Percentiles rank a stretch among this genome's conserved stretches.
Conservation (phyloP, 176 grass and related monocot genomes). For the Bolboschoenus planiculmis region DNA sequence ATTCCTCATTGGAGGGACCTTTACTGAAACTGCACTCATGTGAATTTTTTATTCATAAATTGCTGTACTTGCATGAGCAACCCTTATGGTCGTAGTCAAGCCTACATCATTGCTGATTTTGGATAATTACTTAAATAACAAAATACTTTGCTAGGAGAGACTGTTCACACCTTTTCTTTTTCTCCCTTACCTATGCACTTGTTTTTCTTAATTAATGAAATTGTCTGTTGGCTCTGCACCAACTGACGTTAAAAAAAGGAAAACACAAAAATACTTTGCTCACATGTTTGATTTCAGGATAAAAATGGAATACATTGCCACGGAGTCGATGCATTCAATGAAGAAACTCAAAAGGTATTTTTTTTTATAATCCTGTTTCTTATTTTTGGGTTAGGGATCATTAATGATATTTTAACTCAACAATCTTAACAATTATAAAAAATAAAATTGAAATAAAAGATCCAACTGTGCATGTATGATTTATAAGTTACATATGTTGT, state of each 20-base stretch:
- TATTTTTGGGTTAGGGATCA: background rate
- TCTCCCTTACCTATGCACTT: no score
- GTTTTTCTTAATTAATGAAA: no score
- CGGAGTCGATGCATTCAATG: constrained; percentile 87
- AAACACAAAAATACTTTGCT: background rate
- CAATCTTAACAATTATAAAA: background rate
- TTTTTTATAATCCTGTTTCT: background rate
- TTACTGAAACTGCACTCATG: background rate
- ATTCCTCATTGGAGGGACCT: background rate
- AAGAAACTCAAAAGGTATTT: constrained; percentile 65
- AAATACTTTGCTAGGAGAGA: background rate
- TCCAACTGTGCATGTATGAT: background rate
- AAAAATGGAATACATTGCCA: constrained; percentile 65
- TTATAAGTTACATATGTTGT: background rate
- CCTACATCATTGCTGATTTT: background rate
- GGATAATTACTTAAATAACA: background rate
- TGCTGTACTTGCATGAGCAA: background rate
- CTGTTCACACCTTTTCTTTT: no score
- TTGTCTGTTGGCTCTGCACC: no score
- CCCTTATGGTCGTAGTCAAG: background rate
- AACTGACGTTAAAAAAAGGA: background rate
- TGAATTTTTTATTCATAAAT: background rate
- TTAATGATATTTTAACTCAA: background rate
- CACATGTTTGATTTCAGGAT: constrained; percentile 31
- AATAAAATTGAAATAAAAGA: background rate